phyloP scores from a whole-genome alignment of 2,329 filamentous ascomycete genomes.

The Colletotrichum tabaci region DNA sequence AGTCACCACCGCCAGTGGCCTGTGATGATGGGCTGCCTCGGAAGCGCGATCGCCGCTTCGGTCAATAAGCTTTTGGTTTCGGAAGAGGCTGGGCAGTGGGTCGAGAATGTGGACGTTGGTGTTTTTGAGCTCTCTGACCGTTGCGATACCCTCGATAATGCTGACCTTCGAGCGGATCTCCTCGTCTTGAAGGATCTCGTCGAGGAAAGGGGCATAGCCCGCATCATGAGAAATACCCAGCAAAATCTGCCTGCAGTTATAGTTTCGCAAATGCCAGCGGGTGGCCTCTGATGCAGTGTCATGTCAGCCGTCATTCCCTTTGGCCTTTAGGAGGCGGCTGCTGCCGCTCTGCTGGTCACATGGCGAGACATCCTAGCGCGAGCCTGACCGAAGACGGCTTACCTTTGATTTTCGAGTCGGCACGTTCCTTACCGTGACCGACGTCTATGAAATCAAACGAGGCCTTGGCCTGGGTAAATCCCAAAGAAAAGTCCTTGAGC shows the following conservation, averaged over 20 bases:
- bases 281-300: conserved; percentile 59
- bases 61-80: conserved; percentile 65
- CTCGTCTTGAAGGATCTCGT: conserved; percentile 66
- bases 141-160: conserved; percentile 68
- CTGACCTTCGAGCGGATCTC: conserved; percentile 61
- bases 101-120: conserved; percentile 64
- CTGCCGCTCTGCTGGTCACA: background rate
- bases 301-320: conserved; percentile 8
- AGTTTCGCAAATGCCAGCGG: conserved; percentile 71
- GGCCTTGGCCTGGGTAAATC: conserved; percentile 72
- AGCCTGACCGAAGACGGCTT: conserved; percentile 21
- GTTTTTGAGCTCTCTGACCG: conserved; percentile 63
- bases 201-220: conserved; percentile 72
- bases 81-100: conserved; percentile 66
- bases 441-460: conserved; percentile 77
- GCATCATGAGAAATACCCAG: conserved; percentile 75
- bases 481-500: conserved; percentile 70
- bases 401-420: conserved; percentile 75
- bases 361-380: background rate
- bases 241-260: conserved; percentile 74
- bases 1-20: conserved; percentile 40
- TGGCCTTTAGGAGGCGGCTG: background rate
- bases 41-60: conserved; percentile 46
- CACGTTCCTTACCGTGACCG: conserved; percentile 70
- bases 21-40: conserved; percentile 27